Conservation (phyloP, 768 basidiomycete genomes). For the Xerocomellus chrysenteron region DNA sequence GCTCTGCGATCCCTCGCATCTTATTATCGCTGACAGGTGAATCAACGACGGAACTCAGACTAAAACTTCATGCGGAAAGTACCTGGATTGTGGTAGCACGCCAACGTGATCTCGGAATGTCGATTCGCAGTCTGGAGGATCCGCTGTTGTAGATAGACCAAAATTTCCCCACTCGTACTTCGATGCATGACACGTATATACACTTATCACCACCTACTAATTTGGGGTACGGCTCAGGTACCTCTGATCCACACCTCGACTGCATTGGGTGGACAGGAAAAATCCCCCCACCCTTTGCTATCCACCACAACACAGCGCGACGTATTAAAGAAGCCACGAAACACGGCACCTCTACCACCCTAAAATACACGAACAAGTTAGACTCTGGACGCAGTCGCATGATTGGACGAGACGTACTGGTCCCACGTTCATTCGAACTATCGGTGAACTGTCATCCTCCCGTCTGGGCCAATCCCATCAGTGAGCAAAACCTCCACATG, state of each 20-base stretch:
- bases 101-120: background rate
- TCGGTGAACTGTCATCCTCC: slow-evolving; percentile 25
- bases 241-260: slow-evolving; percentile 60
- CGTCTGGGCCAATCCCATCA: background rate
- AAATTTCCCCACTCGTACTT: too few species aligned
- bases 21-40: too few species aligned
- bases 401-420: slow-evolving; percentile 40
- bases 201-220: background rate
- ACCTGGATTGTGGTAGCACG: too few species aligned
- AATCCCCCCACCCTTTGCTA: slow-evolving; percentile 61
- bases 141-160: background rate
- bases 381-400: background rate
- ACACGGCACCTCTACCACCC: slow-evolving; percentile 38
- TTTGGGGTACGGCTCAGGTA: too few species aligned
- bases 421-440: slow-evolving; percentile 64
- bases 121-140: too few species aligned
- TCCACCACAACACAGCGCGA: slow-evolving; percentile 47
- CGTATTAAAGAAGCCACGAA: slow-evolving; percentile 46
- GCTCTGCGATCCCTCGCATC: too few species aligned
- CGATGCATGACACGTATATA: background rate
- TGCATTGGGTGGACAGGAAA: slow-evolving; percentile 54
- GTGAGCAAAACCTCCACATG: background rate
- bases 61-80: too few species aligned
- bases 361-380: slow-evolving; percentile 21
- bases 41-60: too few species aligned